Evolutionary conservation across 1,284 basidiomycete species (phyloP).

Genomic region (Ceratobasidium sp.): DNA sequence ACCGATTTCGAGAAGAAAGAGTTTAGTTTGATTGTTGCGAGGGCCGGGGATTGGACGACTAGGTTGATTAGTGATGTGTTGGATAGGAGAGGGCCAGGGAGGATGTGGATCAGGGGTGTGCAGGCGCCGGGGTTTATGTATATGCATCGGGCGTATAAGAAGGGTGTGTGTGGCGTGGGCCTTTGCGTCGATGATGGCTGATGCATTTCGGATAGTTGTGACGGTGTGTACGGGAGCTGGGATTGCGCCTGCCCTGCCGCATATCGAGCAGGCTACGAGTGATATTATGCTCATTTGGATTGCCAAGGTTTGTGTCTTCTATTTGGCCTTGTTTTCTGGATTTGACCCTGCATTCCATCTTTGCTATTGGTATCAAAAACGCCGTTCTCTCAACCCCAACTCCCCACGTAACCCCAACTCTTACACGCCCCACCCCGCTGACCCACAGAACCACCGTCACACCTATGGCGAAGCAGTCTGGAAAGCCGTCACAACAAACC

Average conservation of each 20-base stretch:
- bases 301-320: conserved; percentile 22
- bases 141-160: conserved; percentile 41
- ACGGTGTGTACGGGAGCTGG: conserved; percentile 39
- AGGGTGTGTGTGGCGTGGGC: conserved; percentile 1
- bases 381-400: not conserved
- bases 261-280: conserved; percentile 41
- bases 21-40: conserved; percentile 36
- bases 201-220: conserved; percentile 3
- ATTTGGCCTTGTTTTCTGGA: not conserved
- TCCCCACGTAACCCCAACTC: not conserved
- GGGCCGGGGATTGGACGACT: conserved; percentile 36
- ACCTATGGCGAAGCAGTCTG: conserved; percentile 40
- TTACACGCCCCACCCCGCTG: not conserved
- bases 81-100: conserved; percentile 11
- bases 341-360: not conserved
- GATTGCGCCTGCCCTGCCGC: conserved; percentile 38
- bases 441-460: conserved; percentile 16
- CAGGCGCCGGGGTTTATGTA: conserved; percentile 41
- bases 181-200: not conserved
- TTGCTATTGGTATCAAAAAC: too few species aligned
- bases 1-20: conserved; percentile 25
- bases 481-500: conserved; percentile 24
- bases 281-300: conserved; percentile 42
- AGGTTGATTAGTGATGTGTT: conserved; percentile 23
- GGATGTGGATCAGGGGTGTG: conserved; percentile 37